Evolutionary conservation across 768 basidiomycete genomes (phyloP).

Genomic region (Amanita brunnescens): DNA sequence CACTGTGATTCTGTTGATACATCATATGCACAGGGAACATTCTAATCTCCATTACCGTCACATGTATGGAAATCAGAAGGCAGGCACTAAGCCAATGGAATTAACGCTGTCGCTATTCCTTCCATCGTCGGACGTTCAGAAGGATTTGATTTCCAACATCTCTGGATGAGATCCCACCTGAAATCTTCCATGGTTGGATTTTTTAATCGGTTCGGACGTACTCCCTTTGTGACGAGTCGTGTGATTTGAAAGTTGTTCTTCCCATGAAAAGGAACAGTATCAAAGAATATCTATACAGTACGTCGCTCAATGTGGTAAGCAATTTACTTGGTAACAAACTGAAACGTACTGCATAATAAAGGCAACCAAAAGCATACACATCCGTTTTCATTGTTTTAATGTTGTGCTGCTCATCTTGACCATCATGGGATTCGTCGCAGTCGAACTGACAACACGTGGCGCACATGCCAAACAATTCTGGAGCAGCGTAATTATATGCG

Average conservation of each 20-base stretch:
- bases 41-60: too few species aligned
- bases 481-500: not conserved
- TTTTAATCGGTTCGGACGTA: not conserved
- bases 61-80: too few species aligned
- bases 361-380: slow-evolving; percentile 3
- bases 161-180: not conserved
- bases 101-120: not conserved
- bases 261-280: not conserved
- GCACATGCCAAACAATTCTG: not conserved
- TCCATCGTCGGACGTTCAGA: too few species aligned
- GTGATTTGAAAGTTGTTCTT: not conserved
- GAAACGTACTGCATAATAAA: not conserved
- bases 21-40: too few species aligned
- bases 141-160: not conserved
- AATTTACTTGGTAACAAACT: not conserved
- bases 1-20: too few species aligned
- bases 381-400: not conserved
- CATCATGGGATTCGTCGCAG: not conserved
- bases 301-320: not conserved
- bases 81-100: not conserved
- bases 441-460: not conserved
- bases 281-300: not conserved
- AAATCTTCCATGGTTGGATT: not conserved
- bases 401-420: not conserved
- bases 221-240: not conserved